Conservation (phyloP, 257 asterid species). For the Nicotiana undulata region DNA sequence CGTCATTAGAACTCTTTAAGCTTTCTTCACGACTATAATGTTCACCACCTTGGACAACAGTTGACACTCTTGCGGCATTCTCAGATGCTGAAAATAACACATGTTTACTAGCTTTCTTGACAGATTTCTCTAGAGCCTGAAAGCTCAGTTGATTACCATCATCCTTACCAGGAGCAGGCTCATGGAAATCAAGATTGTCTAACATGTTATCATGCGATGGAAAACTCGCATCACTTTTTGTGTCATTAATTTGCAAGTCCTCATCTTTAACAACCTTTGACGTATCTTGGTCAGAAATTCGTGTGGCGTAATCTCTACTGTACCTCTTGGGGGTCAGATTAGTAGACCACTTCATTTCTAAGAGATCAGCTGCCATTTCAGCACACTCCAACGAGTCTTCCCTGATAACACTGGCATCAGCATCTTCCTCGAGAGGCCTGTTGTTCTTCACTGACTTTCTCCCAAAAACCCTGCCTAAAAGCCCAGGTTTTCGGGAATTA, state of each 20-base stretch:
- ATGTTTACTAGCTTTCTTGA: conserved; percentile 21
- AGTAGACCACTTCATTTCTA: conserved; percentile 93
- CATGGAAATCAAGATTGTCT: conserved; percentile 1
- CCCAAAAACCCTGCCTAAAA: conserved; percentile 63
- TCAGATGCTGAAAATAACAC: conserved; percentile 20
- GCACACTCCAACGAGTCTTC: conserved; percentile 73
- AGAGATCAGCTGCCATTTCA: conserved; percentile 87
- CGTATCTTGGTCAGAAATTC: conserved; percentile 18
- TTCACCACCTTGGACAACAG: conserved; percentile 9
- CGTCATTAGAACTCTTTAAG: conserved; percentile 13
- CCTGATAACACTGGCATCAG: conserved; percentile 21
- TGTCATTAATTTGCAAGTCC: conserved; percentile 12
- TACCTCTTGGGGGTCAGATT: conserved; percentile 44
- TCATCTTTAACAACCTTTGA: conserved; percentile 20
- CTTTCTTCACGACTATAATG: conserved; percentile 15
- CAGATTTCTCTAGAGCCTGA: conserved; percentile 18
- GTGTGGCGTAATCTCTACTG: conserved; percentile 20
- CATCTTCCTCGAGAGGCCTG: conserved; percentile 20
- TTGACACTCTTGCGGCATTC: conserved; percentile 9
- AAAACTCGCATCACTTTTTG: conserved; percentile 1
- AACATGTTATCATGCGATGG: background rate
- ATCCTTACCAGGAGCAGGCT: background rate
- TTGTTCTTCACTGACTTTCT: conserved; percentile 30
- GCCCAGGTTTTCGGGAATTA: conserved; percentile 42
- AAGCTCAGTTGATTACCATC: conserved; percentile 11